Evolutionary conservation across 345 rosid species (phyloP).

Genomic region (Arabidopsis thaliana): DNA sequence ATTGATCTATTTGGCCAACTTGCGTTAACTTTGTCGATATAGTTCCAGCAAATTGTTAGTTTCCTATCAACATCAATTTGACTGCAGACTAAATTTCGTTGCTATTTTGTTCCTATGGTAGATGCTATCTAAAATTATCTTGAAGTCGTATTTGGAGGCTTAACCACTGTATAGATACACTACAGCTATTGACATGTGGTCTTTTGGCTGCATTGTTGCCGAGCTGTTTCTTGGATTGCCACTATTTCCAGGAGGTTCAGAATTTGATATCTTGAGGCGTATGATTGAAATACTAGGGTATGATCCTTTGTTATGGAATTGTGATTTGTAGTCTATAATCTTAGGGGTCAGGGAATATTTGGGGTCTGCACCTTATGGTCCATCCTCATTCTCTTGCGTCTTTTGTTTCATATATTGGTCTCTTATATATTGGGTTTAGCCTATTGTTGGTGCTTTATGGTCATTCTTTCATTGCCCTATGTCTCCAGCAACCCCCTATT

Average conservation of each 20-base stretch:
- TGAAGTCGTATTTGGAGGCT: slow-evolving; percentile 42
- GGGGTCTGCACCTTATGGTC: slow-evolving; percentile 23
- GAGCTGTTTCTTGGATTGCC: slow-evolving; percentile 98
- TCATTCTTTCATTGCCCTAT: slow-evolving; percentile 13
- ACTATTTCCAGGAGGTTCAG: slow-evolving; percentile 98
- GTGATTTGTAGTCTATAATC: background rate
- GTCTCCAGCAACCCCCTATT: slow-evolving; percentile 15
- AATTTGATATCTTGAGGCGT: slow-evolving; percentile 91
- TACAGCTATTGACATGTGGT: slow-evolving; percentile 99
- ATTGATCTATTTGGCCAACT: slow-evolving; percentile 16
- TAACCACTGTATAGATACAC: slow-evolving; percentile 79
- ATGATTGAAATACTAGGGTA: slow-evolving; percentile 95
- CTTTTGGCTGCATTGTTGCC: slow-evolving; percentile 99
- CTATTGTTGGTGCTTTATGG: slow-evolving; percentile 5
- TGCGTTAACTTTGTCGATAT: background rate
- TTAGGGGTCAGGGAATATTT: slow-evolving; percentile 6
- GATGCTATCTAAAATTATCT: slow-evolving; percentile 17
- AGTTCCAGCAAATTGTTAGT: slow-evolving; percentile 24
- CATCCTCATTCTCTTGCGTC: slow-evolving; percentile 14
- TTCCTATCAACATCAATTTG: slow-evolving; percentile 3
- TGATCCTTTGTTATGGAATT: slow-evolving; percentile 38
- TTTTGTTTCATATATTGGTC: slow-evolving; percentile 21
- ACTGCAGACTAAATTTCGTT: slow-evolving; percentile 20
- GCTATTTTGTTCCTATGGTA: slow-evolving; percentile 6
- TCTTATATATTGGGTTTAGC: slow-evolving; percentile 2